Conservation (phyloP, 768 basidiomycete genomes). For the Rhodotorula taiwanensis region DNA sequence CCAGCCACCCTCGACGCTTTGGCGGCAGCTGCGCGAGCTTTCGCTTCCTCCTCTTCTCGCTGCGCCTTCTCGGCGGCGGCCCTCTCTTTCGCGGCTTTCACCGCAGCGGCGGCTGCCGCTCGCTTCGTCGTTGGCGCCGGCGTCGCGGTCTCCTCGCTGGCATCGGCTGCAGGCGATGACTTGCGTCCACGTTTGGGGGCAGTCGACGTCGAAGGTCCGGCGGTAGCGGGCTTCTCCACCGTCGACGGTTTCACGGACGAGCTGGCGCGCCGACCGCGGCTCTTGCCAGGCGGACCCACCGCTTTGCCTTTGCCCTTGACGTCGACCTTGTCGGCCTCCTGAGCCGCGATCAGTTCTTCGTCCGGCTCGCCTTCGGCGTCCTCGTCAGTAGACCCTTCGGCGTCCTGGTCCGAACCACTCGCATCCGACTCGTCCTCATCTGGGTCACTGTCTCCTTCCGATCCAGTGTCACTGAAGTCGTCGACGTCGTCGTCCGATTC, state of each 20-base stretch:
- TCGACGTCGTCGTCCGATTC: neutral
- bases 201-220: too few relatives aligned
- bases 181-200: too few relatives aligned
- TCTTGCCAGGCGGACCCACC: too few relatives aligned
- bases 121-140: conserved; percentile 4
- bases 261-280: too few relatives aligned
- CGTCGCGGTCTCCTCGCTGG: neutral
- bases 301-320: conserved; percentile 5
- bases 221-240: too few relatives aligned
- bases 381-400: neutral
- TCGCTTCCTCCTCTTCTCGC: neutral
- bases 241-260: too few relatives aligned
- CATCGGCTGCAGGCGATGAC: too few relatives aligned
- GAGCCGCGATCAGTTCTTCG: neutral
- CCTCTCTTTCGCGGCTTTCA: neutral
- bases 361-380: conserved; percentile 8
- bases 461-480: neutral
- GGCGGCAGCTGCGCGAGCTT: neutral
- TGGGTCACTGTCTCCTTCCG: neutral
- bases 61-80: neutral
- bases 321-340: neutral
- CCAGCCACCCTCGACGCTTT: too few relatives aligned
- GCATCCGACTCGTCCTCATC: neutral
- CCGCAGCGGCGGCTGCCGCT: neutral
- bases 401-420: neutral